A percentile compares a stretch with the other conserved stretches of the same genome.
These are phyloP conservation scores for Claviceps sp. DNA, from an alignment of 2,329 filamentous ascomycete species.

Conservation along the genomic window DNA sequence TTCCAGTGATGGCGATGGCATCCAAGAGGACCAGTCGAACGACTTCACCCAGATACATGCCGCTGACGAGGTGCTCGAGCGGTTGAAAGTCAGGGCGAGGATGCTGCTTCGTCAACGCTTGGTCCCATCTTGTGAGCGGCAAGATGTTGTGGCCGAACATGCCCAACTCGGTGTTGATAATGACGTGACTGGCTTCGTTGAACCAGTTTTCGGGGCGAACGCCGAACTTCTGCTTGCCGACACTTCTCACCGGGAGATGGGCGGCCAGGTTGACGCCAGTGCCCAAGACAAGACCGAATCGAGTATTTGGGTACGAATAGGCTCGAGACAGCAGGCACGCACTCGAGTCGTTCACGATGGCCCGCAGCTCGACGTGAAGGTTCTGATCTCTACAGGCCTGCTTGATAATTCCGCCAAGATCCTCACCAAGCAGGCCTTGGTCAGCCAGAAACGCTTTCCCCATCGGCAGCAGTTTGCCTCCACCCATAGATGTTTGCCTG, in stretches of 20 bases:
- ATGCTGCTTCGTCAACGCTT: slow-evolving; percentile 35
- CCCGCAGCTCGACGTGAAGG: slow-evolving; percentile 41
- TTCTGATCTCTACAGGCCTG: slow-evolving; percentile 35
- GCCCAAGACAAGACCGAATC: slow-evolving; percentile 52
- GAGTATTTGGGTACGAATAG: slow-evolving; percentile 43
- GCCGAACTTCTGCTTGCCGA: slow-evolving; percentile 44
- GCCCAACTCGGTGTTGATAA: slow-evolving; percentile 53
- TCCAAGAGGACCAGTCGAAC: slow-evolving; percentile 44
- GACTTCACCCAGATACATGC: slow-evolving; percentile 54
- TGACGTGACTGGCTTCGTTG: slow-evolving; percentile 44
- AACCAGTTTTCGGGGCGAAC: slow-evolving; percentile 41
- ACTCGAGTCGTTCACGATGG: slow-evolving; percentile 54
- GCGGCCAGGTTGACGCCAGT: slow-evolving; percentile 55
- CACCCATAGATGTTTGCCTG: slow-evolving; percentile 51
- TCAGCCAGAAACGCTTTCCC: slow-evolving; percentile 52
- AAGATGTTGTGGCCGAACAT: slow-evolving; percentile 51
- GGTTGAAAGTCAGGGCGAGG: slow-evolving; percentile 47
- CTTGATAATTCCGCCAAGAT: slow-evolving; percentile 45
- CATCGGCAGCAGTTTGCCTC: slow-evolving; percentile 47
- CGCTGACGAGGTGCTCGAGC: slow-evolving; percentile 48
- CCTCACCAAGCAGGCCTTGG: slow-evolving; percentile 42
- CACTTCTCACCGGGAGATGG: slow-evolving; percentile 44
- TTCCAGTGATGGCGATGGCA: slow-evolving; percentile 37
- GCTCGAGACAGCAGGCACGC: slow-evolving; percentile 53
- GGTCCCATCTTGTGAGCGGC: slow-evolving; percentile 49